Base-by-base conservation (phyloP, 2,329 filamentous ascomycete genomes). In the Microsporum ferrugineum region DNA sequence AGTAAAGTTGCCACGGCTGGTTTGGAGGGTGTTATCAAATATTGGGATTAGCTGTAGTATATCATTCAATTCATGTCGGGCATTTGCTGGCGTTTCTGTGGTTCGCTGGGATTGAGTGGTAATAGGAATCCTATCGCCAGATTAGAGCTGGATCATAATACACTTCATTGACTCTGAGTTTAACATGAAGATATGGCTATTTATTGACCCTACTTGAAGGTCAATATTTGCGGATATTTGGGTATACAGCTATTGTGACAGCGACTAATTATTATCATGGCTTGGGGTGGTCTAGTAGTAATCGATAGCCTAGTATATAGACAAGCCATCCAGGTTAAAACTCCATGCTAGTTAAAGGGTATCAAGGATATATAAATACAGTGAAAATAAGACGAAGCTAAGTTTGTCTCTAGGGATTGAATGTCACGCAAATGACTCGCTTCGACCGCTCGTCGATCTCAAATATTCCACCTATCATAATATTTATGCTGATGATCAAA, bases 1-100 rank as follows among this genome's bases (percentile, higher is more conserved):
- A 94, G 88, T 71, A 96, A 96, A 80, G 85, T 97, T 39, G 88
- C 87, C 1, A 95, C 91, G 34, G 95, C 91, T 10, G 94, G 94
- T 23, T 75, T 95, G 75, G 90, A 96, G 69, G 92, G 94, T 3
- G 80, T 87, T 53, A 89, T 99, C 63, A 89, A 88, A 73, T 92
- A 92, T 73, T 97, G 91, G 90, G 94, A 97, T 80, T 97, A 81
- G 72, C 61, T 43, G 5, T 47, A 59, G 12, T 39, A 56, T 64
- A 47, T n/a, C 8, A 12, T 36, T 33, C 14, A 49, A 55, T 55
- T 36, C 17, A 17, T 34, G n/a, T n/a, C 31, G 49, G 49, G 49
- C 49, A 55, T 55, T 55, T 55, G 14, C 31, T 36, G 49, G 49
- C 31, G 49, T 55, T 55, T 55, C 8, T 36, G 6, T 55, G 4